Percentiles rank a stretch among this genome's conserved stretches.
Conservation (phyloP, 306 rosid genomes). For the Pterocarpus macrocarpus region DNA sequence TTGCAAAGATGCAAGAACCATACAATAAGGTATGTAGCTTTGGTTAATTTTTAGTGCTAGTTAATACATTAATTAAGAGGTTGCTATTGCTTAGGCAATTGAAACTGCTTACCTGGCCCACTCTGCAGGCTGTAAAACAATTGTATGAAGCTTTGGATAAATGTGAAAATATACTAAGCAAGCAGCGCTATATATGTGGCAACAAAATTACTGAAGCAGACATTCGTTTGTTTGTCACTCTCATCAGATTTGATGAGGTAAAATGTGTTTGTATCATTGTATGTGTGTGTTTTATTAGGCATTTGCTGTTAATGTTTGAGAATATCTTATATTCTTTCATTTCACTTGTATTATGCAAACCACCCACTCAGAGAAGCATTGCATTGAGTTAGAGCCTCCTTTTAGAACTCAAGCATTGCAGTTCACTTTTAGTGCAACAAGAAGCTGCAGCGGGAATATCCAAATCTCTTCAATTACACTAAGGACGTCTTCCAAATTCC, state of each 20-base stretch:
- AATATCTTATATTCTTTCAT: constrained; percentile 16
- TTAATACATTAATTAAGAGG: constrained; percentile 20
- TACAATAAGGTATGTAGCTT: constrained; percentile 69
- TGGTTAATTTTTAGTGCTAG: not conserved
- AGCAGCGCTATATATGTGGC: constrained; percentile 90
- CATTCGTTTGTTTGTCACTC: constrained; percentile 89
- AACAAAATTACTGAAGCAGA: constrained; percentile 84
- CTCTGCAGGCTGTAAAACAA: constrained; percentile 72
- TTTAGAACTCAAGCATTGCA: constrained; percentile 64
- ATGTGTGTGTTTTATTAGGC: not conserved
- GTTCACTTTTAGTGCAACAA: constrained; percentile 99
- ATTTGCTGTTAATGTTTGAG: not conserved
- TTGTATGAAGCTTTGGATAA: constrained; percentile 83
- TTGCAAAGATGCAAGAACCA: constrained; percentile 85
- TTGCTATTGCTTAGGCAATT: constrained; percentile 5
- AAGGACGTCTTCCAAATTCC: constrained; percentile 87
- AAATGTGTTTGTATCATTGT: not conserved
- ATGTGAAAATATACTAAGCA: constrained; percentile 81
- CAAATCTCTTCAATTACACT: constrained; percentile 82
- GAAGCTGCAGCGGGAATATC: constrained; percentile 77
- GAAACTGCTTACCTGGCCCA: constrained; percentile 36
- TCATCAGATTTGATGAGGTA: constrained; percentile 98
- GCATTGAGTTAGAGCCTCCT: not conserved
- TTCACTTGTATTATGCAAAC: constrained; percentile 7
- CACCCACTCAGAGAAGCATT: constrained; percentile 5